These are phyloP conservation scores for Conticribra weissflogii DNA, from an alignment of 108 stramenopile genomes.

Conservation along the genomic window DNA sequence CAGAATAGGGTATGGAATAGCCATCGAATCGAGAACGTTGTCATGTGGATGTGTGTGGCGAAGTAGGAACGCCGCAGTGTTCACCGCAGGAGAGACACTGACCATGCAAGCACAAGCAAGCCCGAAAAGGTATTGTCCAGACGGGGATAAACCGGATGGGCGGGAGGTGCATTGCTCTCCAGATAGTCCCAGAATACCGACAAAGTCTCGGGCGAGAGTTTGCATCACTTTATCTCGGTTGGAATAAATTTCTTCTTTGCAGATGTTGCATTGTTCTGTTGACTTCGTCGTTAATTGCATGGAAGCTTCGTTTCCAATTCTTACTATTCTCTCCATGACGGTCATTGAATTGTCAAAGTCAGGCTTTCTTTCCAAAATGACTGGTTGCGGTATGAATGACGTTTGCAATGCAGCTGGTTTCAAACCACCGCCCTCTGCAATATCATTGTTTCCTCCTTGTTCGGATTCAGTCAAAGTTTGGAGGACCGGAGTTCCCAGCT, in stretches of 20 bases:
- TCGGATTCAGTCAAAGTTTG: neutral
- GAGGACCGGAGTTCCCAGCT: slow-evolving; percentile 9
- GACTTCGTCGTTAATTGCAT: too few relatives aligned
- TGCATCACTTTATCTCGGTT: slow-evolving; percentile 7
- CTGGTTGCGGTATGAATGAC: slow-evolving; percentile 3
- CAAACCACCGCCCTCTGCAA: neutral
- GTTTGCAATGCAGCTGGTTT: neutral
- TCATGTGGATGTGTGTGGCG: slow-evolving; percentile 1
- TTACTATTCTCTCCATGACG: slow-evolving; percentile 24
- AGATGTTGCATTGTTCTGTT: too few relatives aligned
- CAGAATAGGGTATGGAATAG: slow-evolving; percentile 38
- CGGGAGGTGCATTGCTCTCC: slow-evolving; percentile 5
- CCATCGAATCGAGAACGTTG: neutral
- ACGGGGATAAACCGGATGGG: slow-evolving; percentile 35
- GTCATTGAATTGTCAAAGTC: slow-evolving; percentile 32
- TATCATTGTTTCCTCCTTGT: neutral
- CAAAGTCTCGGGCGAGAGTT: slow-evolving; percentile 24
- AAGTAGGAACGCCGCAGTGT: too few relatives aligned
- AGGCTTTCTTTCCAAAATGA: slow-evolving; percentile 36
- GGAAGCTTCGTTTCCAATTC: slow-evolving; percentile 23
- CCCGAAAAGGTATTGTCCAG: slow-evolving; percentile 43
- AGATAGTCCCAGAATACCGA: slow-evolving; percentile 20
- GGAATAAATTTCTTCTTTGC: neutral
- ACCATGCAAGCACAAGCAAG: slow-evolving; percentile 45
- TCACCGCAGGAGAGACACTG: slow-evolving; percentile 35